Percentiles rank a stretch among this genome's conserved stretches.
These are phyloP conservation scores for Thozetella sp. DNA, from an alignment of 495 filamentous ascomycete genomes.

Conservation along the genomic window DNA sequence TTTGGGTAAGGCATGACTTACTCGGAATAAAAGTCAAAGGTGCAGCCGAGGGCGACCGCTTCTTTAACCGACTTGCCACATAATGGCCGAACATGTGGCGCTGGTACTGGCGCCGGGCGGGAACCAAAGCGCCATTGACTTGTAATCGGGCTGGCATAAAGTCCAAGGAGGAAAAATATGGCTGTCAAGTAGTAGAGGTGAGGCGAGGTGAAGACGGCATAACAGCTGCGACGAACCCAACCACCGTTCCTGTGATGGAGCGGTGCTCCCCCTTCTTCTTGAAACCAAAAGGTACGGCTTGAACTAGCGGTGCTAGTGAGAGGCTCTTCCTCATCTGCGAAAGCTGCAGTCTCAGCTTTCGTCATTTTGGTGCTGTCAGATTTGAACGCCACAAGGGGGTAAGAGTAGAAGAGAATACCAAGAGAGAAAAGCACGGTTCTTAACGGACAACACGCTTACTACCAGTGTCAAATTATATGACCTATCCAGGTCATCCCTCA, in stretches of 20 bases:
- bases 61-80: neutral
- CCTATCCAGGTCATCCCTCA: neutral
- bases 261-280: neutral
- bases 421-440: neutral
- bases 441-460: neutral
- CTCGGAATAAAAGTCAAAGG: neutral
- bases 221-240: neutral
- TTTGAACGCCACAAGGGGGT: neutral
- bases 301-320: neutral
- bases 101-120: neutral
- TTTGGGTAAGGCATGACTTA: neutral
- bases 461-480: neutral
- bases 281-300: neutral
- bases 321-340: neutral
- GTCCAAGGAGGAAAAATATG: neutral
- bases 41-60: neutral
- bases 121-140: neutral
- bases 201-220: neutral
- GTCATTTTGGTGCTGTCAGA: neutral
- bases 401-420: neutral
- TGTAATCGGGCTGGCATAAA: neutral
- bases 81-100: neutral
- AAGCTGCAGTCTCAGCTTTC: neutral
- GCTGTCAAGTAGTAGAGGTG: neutral
- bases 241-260: neutral